Evolutionary conservation across 352 stramenopile species (phyloP), one percentile per base, ranked within the genome.

Genomic region (Bremia lactucae): DNA sequence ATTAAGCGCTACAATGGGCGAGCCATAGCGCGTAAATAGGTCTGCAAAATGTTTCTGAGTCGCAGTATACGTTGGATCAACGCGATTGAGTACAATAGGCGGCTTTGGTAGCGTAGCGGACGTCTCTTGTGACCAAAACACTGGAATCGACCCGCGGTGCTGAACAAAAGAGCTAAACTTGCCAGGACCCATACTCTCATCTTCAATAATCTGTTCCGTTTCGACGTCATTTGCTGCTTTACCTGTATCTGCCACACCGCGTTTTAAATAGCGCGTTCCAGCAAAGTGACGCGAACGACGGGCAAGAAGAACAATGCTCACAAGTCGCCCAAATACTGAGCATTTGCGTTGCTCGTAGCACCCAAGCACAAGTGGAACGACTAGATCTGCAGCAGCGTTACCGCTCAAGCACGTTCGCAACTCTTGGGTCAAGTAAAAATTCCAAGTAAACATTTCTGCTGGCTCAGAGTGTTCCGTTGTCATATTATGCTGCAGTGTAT

Each of bases 221-320:
- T 99, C 97, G 6, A 99, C 95, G 49, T 99, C 96, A 49, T 99
- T 99, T 4, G 96, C 97, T 5, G 97, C 95, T 41, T 98, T 98
- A 5, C 96, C 97, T n/a, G 90, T 89, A 58, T 98, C 95, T 46
- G 86, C 96, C 4, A 99, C 76, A 33, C 80, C 95, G 43, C 95
- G 87, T 59, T 98, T 98, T 26, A 99, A 68, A 59, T 99, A 99
- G 19, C 97, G 78, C 4, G 97, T 99, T 18, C 97, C 97, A 2
- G 97, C 97, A 83, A 98, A 99, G 49, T 99, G 92, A 0, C 96
- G 80, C 11, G 91, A 98, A 16, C 97, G 74, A 35, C 97, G 79
- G 11, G 96, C 96, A 2, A 99, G 62, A 9, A 99, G 60, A 16
- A 95, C 95, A 23, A 99, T 81, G 47, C 95, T 97, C 5, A 99